Evolutionary conservation across 192 early-diverging fungal species (phyloP), one percentile per base, ranked within the genome.

Genomic region (Chytriomyces sp.): DNA sequence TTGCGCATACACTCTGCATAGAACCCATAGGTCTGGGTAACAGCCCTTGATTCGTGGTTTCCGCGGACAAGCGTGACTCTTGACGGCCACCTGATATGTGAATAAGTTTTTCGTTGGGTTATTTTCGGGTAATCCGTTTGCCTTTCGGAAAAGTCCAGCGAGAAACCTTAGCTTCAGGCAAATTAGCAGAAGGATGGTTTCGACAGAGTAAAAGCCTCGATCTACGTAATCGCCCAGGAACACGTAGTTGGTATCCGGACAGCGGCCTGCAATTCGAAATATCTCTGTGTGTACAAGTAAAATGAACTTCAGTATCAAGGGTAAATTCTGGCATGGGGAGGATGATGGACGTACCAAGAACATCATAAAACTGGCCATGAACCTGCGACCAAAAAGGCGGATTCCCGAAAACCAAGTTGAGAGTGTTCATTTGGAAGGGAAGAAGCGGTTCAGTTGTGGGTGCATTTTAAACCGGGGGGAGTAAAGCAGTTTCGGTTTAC

Each of bases 31-130:
- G 43, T 59, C 80, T 93, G 91, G 18, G 97, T 98, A 10, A 98
- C 94, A 16, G 93, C 93, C 61, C 97, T 83, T 20, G 93, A 93
- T 82, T 98, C 97, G 71, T 98, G 97, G 82, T 98, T 98, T 13
- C 97, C 97, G 16, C 97, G 85, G 45, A 98, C 87, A 28, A 98
- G 83, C 53, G 93, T 92, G 16, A 98, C 90, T 65, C 97, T 82
- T n/a, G 90, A 84, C 2, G 97, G 97, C 80, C 94, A 96, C 48
- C 95, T 82, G 50, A 98, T 80, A 74, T 35, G 35, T 35, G 35
- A 35, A 35, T 35, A 35, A 2, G 35, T 35, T 35, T n/a, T n/a
- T n/a, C n/a, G n/a, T n/a, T n/a, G 35, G 35, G 35, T 35, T 35
- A 35, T 35, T 35, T 35, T 35, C 35, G 2, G 0, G 35, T 35